Evolutionary conservation across 2,329 filamentous ascomycete species (phyloP).

Genomic region (Aaosphaeria arxii): DNA sequence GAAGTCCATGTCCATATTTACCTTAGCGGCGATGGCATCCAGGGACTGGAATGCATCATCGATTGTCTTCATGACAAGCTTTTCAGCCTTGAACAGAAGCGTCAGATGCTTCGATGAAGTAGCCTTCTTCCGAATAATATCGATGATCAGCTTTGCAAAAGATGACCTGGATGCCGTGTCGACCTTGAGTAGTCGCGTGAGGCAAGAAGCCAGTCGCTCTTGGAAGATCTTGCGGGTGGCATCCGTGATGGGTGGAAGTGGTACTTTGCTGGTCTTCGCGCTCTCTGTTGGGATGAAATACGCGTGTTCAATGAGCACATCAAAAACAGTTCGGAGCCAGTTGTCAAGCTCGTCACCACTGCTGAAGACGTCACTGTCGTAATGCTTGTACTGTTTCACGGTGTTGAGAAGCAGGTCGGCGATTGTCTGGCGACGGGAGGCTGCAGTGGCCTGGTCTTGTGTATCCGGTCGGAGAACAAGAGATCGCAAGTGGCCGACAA

Average conservation of each 20-base stretch:
- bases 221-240: slow-evolving; percentile 52
- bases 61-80: slow-evolving; percentile 39
- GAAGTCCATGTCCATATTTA: slow-evolving; percentile 4
- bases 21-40: slow-evolving; percentile 25
- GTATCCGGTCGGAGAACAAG: slow-evolving; percentile 46
- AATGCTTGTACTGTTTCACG: slow-evolving; percentile 41
- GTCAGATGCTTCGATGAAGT: slow-evolving; percentile 33
- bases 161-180: slow-evolving; percentile 17
- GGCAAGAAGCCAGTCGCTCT: slow-evolving; percentile 53
- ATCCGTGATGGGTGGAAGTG: slow-evolving; percentile 46
- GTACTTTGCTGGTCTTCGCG: slow-evolving; percentile 29
- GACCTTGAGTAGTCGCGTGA: slow-evolving; percentile 48
- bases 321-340: slow-evolving; percentile 45
- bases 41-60: slow-evolving; percentile 31
- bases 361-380: slow-evolving; percentile 13
- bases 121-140: slow-evolving; percentile 24
- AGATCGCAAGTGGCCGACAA: slow-evolving; percentile 52
- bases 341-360: slow-evolving; percentile 34
- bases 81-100: slow-evolving; percentile 49
- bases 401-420: slow-evolving; percentile 53
- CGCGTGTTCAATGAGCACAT: slow-evolving; percentile 47
- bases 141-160: slow-evolving; percentile 26
- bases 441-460: slow-evolving; percentile 45
- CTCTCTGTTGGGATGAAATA: slow-evolving; percentile 45
- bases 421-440: slow-evolving; percentile 47